Evolutionary conservation across 441 rosid genomes (phyloP).

Genomic region (Gossypium lobatum): DNA sequence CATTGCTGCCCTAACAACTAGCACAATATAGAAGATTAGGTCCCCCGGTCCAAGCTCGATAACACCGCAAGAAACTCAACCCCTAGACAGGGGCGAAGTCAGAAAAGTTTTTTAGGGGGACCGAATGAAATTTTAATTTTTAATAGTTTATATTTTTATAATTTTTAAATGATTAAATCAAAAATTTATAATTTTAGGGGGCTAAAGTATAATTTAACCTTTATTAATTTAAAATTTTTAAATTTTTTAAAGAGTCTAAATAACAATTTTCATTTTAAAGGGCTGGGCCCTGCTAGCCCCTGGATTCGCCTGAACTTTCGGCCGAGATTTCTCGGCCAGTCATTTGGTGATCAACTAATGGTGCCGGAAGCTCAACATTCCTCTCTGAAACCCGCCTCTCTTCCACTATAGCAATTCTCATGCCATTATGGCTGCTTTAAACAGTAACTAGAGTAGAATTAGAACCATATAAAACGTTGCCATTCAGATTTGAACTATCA

Average conservation of each 20-base stretch:
- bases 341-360: conserved; percentile 46
- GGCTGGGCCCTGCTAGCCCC: too few species aligned
- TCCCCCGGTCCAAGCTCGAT: conserved; percentile 83
- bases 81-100: neutral
- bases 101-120: too few species aligned
- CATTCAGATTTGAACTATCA: conserved; percentile 8
- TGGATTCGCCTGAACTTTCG: conserved; percentile 22
- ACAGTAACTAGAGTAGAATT: conserved; percentile 17
- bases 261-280: too few species aligned
- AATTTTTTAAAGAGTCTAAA: too few species aligned
- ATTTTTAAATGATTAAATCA: too few species aligned
- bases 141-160: too few species aligned
- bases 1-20: conserved; percentile 91
- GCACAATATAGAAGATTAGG: conserved; percentile 80
- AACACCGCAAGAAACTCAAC: conserved; percentile 72
- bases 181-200: too few species aligned
- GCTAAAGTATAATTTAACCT: too few species aligned
- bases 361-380: conserved; percentile 48
- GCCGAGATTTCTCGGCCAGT: conserved; percentile 12
- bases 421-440: conserved; percentile 14
- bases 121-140: too few species aligned
- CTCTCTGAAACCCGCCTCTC: conserved; percentile 33
- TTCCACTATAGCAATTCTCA: conserved; percentile 30
- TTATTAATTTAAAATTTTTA: too few species aligned
- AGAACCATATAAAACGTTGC: conserved; percentile 11